These are phyloP conservation scores for Hippophae rhamnoides DNA, from an alignment of 306 rosid species.

Conservation along the genomic window DNA sequence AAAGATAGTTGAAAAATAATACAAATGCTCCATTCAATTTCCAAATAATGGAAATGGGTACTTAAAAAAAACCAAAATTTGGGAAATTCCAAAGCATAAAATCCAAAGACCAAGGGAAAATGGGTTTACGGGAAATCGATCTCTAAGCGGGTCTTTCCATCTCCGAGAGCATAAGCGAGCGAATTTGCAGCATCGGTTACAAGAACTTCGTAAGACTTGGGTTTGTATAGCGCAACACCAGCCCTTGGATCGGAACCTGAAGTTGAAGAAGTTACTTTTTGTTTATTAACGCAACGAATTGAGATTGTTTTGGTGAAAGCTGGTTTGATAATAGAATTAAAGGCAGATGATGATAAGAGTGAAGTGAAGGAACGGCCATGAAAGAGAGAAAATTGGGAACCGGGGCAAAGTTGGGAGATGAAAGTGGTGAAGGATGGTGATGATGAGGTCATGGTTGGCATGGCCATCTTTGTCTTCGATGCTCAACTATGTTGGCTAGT, in stretches of 20 bases:
- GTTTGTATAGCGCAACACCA: constrained; percentile 76
- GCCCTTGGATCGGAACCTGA: constrained; percentile 35
- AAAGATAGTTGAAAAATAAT: not conserved
- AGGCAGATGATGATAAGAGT: constrained; percentile 4
- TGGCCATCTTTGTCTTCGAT: not conserved
- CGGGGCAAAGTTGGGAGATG: constrained; percentile 4
- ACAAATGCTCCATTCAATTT: not conserved
- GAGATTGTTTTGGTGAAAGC: constrained; percentile 3
- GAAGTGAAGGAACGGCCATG: constrained; percentile 14
- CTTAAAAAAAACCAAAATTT: not conserved
- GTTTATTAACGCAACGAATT: constrained; percentile 39
- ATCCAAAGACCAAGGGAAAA: not conserved
- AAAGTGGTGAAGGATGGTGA: constrained; percentile 16
- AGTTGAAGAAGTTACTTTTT: constrained; percentile 19
- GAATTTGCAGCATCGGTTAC: constrained; percentile 70
- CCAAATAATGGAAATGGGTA: not conserved
- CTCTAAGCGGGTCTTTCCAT: constrained; percentile 67
- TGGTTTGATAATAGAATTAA: constrained; percentile 12
- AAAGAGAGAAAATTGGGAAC: constrained; percentile 3
- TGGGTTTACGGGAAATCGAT: constrained; percentile 77
- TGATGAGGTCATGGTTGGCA: constrained; percentile 28
- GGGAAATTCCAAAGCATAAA: not conserved
- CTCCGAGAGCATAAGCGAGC: constrained; percentile 64
- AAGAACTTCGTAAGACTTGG: constrained; percentile 74
- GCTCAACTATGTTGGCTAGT: not conserved